These are phyloP conservation scores for Pythium scleroteichum DNA, from an alignment of 352 stramenopile genomes.

Conservation along the genomic window DNA sequence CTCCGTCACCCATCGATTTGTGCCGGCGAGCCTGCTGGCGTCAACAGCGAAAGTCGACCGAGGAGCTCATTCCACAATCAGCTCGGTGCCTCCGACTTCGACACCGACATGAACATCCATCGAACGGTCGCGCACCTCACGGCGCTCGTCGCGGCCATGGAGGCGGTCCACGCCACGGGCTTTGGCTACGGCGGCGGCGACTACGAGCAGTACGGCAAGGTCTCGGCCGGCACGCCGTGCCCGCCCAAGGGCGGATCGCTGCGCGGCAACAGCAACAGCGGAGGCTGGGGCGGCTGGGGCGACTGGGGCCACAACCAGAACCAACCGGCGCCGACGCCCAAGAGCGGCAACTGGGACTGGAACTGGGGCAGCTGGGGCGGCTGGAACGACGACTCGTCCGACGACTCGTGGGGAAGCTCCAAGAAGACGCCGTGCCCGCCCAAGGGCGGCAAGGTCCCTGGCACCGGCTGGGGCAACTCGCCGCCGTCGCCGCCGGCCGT, in stretches of 20 bases:
- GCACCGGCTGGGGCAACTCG: background rate
- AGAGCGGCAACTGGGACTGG: too few relatives aligned
- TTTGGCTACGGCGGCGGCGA: constrained; percentile 5
- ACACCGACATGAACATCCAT: constrained; percentile 7
- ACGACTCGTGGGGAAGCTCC: too few relatives aligned
- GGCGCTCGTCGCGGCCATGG: constrained; percentile 4
- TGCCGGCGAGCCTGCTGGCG: background rate
- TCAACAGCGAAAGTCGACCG: background rate
- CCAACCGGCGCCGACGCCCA: too few relatives aligned
- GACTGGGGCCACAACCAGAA: too few relatives aligned
- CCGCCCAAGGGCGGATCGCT: background rate
- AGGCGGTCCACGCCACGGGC: constrained; percentile 6
- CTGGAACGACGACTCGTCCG: too few relatives aligned
- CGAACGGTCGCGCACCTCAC: constrained; percentile 8
- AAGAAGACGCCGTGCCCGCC: background rate
- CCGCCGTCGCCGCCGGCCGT: background rate
- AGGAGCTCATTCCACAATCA: constrained; percentile 12
- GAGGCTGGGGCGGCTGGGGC: too few relatives aligned
- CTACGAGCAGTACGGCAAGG: background rate
- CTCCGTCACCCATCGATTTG: background rate
- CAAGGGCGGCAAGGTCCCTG: constrained; percentile 5
- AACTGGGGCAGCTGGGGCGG: too few relatives aligned
- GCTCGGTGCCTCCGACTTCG: background rate
- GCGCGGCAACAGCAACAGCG: too few relatives aligned
- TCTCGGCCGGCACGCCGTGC: constrained; percentile 7